Evolutionary conservation across 2,329 filamentous ascomycete genomes (phyloP), one percentile per base, ranked within the genome.

Genomic region (Alternaria dauci): DNA sequence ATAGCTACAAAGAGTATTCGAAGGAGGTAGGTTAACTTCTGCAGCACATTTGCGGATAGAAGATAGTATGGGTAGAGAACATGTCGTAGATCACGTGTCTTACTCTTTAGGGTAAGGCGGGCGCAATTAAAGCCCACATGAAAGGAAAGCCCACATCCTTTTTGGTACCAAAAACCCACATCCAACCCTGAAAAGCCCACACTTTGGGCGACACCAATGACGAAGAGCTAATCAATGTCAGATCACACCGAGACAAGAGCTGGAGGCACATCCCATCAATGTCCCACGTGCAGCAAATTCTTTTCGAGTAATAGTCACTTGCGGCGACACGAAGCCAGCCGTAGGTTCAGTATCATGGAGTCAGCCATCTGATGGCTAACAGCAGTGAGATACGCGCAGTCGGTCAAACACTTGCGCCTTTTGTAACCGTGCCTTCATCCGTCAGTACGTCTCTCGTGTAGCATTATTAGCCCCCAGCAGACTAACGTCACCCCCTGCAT

Each of bases 41-140:
- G 5, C 46, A 50, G 34, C 20, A 36, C 20, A 3, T 8, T 11
- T 11, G 20, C 3, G 25, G 30, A 25, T n/a, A 50, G 20, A 11
- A 25, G 46, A 12, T 1, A 11, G 8, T 18, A 50, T 50, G 32
- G 20, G 8, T 8, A 12, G 32, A 41, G 50, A 14, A 18, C 28
- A 3, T 8, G n/a, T 20, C 8, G n/a, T 25, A 12, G 2, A 16
- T 43, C 34, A 52, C 53, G 46, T 30, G 42, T 4, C n/a, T 20
- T 20, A 20, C 53, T 47, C 18, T 57, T 61, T 38, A 28, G 36
- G 52, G 44, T 25, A 57, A 48, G 34, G 53, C 23, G 42, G 20
- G 8, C 3, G 36, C 61, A 28, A 28, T 28, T 14, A 63, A 66
- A 58, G 26, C 61, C 58, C 60, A 66, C 60, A 53, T 44, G 20